Conservation (phyloP, 495 filamentous ascomycete species). For the Baudoinia panamericana region DNA sequence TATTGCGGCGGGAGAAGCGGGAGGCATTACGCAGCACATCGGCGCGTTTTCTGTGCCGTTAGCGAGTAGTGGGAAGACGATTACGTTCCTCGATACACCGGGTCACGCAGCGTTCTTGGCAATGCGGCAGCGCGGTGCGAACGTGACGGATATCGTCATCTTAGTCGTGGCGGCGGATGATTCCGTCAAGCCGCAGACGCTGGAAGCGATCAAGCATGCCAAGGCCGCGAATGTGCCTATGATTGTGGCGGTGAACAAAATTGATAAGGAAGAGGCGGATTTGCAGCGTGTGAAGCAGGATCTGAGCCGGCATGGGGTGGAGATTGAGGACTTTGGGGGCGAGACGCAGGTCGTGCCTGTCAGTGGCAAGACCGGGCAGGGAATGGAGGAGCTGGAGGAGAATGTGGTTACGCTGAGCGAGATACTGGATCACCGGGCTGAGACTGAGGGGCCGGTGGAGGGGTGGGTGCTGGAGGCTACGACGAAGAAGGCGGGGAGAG, state of each 20-base stretch:
- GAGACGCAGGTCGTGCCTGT: conserved; percentile 86
- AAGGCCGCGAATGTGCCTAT: conserved; percentile 83
- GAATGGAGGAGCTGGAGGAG: conserved; percentile 87
- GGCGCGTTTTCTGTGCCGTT: conserved; percentile 93
- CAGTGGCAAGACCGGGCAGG: conserved; percentile 84
- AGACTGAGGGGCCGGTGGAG: conserved; percentile 62
- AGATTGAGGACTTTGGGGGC: conserved; percentile 90
- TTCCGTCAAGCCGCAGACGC: conserved; percentile 91
- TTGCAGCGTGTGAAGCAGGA: conserved; percentile 76
- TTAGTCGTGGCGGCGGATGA: conserved; percentile 96
- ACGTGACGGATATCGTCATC: conserved; percentile 93
- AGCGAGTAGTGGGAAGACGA: conserved; percentile 42
- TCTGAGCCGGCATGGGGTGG: conserved; percentile 68
- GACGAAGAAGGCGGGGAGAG: conserved; percentile 72
- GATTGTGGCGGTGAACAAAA: conserved; percentile 96
- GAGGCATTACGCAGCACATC: conserved; percentile 97
- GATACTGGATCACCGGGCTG: conserved; percentile 77
- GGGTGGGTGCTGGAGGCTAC: conserved; percentile 93
- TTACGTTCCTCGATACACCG: conserved; percentile 96
- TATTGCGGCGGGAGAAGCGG: conserved; percentile 78
- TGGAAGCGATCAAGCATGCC: conserved; percentile 93
- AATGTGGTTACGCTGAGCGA: conserved; percentile 71
- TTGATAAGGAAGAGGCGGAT: conserved; percentile 74
- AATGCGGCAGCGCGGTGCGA: conserved; percentile 92
- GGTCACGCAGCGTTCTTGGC: conserved; percentile 90